These are phyloP conservation scores for Aspergillus pseudotamarii DNA, from an alignment of 2,329 filamentous ascomycete species.

Conservation along the genomic window DNA sequence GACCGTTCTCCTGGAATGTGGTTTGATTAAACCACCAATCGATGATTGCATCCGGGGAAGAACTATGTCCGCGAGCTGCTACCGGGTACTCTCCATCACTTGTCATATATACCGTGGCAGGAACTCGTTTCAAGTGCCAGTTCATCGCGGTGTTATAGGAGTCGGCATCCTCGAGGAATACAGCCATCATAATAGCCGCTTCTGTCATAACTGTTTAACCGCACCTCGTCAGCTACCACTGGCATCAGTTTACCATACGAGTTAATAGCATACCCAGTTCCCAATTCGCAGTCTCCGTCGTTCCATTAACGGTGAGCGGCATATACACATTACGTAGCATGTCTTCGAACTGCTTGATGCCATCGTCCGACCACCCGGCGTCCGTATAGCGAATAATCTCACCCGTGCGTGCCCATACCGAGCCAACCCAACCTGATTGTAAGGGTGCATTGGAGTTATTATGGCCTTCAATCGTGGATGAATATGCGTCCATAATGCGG, in stretches of 20 bases:
- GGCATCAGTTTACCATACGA: neutral
- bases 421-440: neutral
- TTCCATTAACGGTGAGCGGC: neutral
- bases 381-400: constrained; percentile 1
- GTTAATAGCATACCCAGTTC: neutral
- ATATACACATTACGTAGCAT: constrained; percentile 4
- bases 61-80: neutral
- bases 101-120: neutral
- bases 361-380: neutral
- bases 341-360: neutral
- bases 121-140: neutral
- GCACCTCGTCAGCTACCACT: neutral
- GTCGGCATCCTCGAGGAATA: constrained; percentile 1
- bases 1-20: neutral
- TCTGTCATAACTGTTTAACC: neutral
- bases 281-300: neutral
- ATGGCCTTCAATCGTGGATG: neutral
- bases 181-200: neutral
- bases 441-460: constrained; percentile 6
- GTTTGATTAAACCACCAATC: neutral
- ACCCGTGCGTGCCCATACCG: neutral
- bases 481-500: neutral
- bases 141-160: neutral
- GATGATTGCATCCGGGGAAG: neutral
- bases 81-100: constrained; percentile 2